Evolutionary conservation across 176 grass and related monocot genomes (phyloP).

Genomic region (Aegilops umbellulata): DNA sequence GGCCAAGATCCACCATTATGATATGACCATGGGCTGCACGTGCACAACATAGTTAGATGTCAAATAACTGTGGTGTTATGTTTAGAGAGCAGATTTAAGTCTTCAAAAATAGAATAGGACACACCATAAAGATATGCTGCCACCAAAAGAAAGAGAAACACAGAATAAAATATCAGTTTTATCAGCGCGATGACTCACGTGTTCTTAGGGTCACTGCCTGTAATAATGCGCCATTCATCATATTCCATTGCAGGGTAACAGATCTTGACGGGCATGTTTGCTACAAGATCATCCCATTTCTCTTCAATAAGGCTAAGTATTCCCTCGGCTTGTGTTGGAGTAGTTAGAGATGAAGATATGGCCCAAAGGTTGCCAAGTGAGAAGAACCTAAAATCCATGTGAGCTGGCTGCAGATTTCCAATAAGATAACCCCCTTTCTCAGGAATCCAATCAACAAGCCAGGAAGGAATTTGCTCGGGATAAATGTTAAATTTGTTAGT

Average conservation of each 20-base stretch:
- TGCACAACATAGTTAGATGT: constrained; percentile 32
- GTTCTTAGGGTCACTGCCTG: constrained; percentile 90
- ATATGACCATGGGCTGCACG: constrained; percentile 95
- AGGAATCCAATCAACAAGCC: constrained; percentile 87
- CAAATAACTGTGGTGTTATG: constrained; percentile 15
- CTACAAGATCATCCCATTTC: constrained; percentile 83
- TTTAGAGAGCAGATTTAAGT: not conserved
- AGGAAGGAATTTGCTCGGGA: constrained; percentile 81
- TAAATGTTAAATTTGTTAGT: constrained; percentile 94
- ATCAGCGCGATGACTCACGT: constrained; percentile 45
- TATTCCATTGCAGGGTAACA: constrained; percentile 78
- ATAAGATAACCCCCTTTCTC: constrained; percentile 82
- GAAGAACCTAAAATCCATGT: constrained; percentile 93
- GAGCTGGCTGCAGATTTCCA: constrained; percentile 82
- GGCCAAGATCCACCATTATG: constrained; percentile 99
- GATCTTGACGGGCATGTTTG: constrained; percentile 79
- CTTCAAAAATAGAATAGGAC: not conserved
- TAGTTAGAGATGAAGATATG: constrained; percentile 72
- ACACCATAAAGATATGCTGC: not conserved
- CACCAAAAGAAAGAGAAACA: not conserved
- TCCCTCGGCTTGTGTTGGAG: constrained; percentile 73
- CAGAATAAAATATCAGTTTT: not conserved
- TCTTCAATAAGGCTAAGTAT: constrained; percentile 87
- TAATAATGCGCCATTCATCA: constrained; percentile 86
- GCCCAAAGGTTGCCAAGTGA: constrained; percentile 84